These are phyloP conservation scores for Curvularia spicifera DNA, from an alignment of 2,329 filamentous ascomycete species.

Conservation along the genomic window DNA sequence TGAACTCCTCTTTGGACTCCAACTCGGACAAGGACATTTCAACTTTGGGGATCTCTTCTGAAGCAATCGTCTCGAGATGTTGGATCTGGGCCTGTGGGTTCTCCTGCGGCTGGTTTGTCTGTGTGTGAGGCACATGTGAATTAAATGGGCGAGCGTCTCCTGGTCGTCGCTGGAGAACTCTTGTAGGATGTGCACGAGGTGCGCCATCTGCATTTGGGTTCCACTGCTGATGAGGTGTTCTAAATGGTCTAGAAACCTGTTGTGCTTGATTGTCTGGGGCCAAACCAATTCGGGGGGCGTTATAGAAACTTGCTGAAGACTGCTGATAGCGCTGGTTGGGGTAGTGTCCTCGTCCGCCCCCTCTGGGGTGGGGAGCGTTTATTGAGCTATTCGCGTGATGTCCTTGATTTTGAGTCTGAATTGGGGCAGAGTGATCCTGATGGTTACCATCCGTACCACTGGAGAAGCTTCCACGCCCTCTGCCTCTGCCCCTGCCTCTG, in stretches of 20 bases:
- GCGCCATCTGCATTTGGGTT: background rate
- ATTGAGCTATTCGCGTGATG: constrained; percentile 10
- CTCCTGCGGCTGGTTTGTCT: constrained; percentile 28
- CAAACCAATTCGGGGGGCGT: constrained; percentile 5
- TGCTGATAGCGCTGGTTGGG: constrained; percentile 22
- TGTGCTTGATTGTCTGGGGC: constrained; percentile 3
- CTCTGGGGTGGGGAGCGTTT: constrained; percentile 7
- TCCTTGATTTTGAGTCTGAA: constrained; percentile 19
- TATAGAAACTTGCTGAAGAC: constrained; percentile 4
- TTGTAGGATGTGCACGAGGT: constrained; percentile 18
- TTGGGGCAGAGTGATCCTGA: constrained; percentile 13
- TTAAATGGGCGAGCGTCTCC: constrained; percentile 22
- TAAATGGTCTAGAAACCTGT: constrained; percentile 2
- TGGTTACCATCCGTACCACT: constrained; percentile 17
- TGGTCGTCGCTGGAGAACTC: constrained; percentile 32
- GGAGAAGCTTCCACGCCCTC: constrained; percentile 19
- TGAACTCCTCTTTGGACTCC: constrained; percentile 73
- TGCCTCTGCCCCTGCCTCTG: constrained; percentile 26
- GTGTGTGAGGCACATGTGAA: constrained; percentile 23
- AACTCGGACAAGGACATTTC: constrained; percentile 71
- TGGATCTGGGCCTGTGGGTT: constrained; percentile 46
- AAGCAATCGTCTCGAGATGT: constrained; percentile 54
- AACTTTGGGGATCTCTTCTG: constrained; percentile 60
- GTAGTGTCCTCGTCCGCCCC: constrained; percentile 19
- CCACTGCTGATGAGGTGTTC: constrained; percentile 11